Percentiles rank a stretch among this genome's conserved stretches.
Evolutionary conservation across 1,284 basidiomycete genomes (phyloP).

Genomic region (Tylopilus sp.): DNA sequence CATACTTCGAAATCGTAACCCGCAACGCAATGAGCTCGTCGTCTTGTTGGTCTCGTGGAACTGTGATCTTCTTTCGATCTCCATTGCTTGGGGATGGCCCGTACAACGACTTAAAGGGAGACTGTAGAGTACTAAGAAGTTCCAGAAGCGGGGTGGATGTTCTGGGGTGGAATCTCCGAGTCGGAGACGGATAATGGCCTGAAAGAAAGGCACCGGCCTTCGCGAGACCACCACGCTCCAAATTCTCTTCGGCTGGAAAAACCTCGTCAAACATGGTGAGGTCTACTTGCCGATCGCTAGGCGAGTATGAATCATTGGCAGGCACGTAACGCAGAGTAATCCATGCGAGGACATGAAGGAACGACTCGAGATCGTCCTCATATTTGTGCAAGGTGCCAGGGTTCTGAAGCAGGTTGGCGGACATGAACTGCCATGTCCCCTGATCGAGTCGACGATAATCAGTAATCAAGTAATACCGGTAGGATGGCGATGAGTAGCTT

Average conservation of each 20-base stretch:
- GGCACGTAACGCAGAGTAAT: background rate
- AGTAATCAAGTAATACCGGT: background rate
- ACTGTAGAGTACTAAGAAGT: background rate
- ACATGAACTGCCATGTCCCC: background rate
- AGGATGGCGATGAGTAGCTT: background rate
- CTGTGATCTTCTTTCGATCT: too few relatives aligned
- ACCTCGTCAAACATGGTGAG: background rate
- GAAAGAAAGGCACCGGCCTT: background rate
- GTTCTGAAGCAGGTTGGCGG: too few relatives aligned
- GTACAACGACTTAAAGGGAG: background rate
- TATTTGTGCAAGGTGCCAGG: background rate
- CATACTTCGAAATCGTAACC: too few relatives aligned
- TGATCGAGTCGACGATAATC: background rate
- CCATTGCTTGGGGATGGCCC: too few relatives aligned
- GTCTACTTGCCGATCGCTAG: background rate
- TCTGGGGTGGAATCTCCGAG: background rate
- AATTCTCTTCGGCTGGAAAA: background rate
- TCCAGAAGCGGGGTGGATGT: background rate
- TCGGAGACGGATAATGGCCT: background rate
- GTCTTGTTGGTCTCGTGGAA: too few relatives aligned
- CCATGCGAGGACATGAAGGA: conserved; percentile 1
- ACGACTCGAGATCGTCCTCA: background rate
- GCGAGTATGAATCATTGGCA: background rate
- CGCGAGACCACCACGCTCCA: background rate
- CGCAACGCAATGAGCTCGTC: too few relatives aligned